Evolutionary conservation across 768 basidiomycete species (phyloP), one percentile per base, ranked within the genome.

Genomic region (Hypholoma fasciculare): DNA sequence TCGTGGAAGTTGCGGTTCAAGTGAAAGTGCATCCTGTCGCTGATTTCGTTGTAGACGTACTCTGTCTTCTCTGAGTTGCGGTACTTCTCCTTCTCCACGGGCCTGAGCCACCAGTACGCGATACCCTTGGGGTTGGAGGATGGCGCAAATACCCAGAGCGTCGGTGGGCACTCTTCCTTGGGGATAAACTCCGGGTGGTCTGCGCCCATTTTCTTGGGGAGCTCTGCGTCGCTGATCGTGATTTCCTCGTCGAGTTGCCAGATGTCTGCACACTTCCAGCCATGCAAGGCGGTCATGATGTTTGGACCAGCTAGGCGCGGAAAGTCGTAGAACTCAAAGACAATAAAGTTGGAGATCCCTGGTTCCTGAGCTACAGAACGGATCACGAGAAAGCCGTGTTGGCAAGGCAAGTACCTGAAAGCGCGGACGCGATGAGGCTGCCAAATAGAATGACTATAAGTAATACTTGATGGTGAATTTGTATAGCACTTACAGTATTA

Each of bases 381-480:
- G 47, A 85, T 74, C 52, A 85, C 72, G 19, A 87, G 70, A 12
- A 87, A 68, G 52, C 82, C 75, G 8, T 72, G 69, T 65, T 87
- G 85, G 13, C 72, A 69, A 2, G 84, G 83, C 37, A 85, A 65
- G 23, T 81, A 74, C 30, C 83, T 79, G 49, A 84, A 69, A n/a
- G 77, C 80, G 54, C 75, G 77, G 58, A 88, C 81, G 20, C 72
- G 71, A 63, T 84, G 80, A 26, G 71, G 69, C 83, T 84, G 53
- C 20, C 20, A 63, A 34, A 34, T 34, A 34, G 49, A 48, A 46
- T 38, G 46, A 19, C 5, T 11, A 11, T 20, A 13, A 16, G 23
- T 26, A n/a, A 23, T 7, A 26, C 23, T 23, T 37, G 42, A 61
- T 20, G 58, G 27, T 30, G 12, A 37, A 36, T 13, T 37, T 42